Evolutionary conservation across 2,329 filamentous ascomycete genomes (phyloP), one percentile per base, ranked within the genome.

Genomic region (Cladobotryum protrusum): DNA sequence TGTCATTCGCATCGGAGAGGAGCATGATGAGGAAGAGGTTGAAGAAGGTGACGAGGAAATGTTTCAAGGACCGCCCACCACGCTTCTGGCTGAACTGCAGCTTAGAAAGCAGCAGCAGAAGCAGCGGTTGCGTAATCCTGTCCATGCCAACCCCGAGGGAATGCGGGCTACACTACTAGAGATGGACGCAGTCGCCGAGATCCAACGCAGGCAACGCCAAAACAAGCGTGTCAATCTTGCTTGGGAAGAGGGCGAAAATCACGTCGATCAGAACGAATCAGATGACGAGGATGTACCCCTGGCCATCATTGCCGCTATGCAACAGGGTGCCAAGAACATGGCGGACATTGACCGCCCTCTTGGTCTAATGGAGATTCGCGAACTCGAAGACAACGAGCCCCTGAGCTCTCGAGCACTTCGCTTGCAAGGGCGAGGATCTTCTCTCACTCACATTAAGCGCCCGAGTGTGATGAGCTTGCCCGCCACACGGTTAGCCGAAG

Each of bases 341-440:
- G 73, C 75, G 50, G 77, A 80, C 68, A 61, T 83, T 55, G 77
- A 83, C 67, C 70, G 82, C 11, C 87, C 87, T 0, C 66, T 89
- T 5, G 88, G 88, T 4, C 67, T 93, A 49, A 84, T 93, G 74
- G 87, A 95, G 63, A 83, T 82, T 59, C 83, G 89, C 43, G 86
- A 95, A 52, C 72, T 93, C 56, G 93, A 99, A 64, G 93, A 99
- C 61, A 93, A 90, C 49, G 93, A 97, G 64, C 91, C 93, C 0
- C 73, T 96, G 17, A 90, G 86, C 59, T 78, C 78, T 36, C 84
- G 91, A 3, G 82, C 88, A 43, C 86, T 85, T 37, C 79, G 91
- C 49, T 75, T 96, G 6, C 78, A 85, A 40, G 88, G 87, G 35
- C 75, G 78, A 14, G 72, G 75, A 77, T 15, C 67, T 70, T 40